Base-by-base conservation (phyloP, 495 filamentous ascomycete genomes). In the Penicillium atrosanguineum region DNA sequence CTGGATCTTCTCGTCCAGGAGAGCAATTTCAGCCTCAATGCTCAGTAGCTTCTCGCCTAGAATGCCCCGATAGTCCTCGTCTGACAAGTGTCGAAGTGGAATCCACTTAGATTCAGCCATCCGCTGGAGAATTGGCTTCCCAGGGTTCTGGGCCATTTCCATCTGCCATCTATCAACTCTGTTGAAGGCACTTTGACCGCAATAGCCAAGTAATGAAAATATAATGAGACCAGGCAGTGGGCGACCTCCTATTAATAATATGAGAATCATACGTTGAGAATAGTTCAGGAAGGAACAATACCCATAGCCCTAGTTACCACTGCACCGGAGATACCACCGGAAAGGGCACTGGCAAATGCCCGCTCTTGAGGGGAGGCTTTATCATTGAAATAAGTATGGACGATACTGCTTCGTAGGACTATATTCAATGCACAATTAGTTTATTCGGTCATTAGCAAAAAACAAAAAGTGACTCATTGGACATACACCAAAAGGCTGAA, bases 1-100 rank as follows among this genome's bases (percentile, higher is more conserved):
- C 23, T 81, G 83, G 50, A 98, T 91, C 52, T 82, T 85, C 37
- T 97, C 93, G 60, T 97, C 90, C 11, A 96, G 68, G 29, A 97
- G 59, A 0, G 93, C 87, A 58, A 97, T 89, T 52, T 97, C 89
- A 9, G 85, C 90, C 56, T 97, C 85, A 12, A 96, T 71, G 43
- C 80, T 78, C 7, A 98, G 69, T 19, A 95, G 56, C 68, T 87
- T 90, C 64, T 95, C 90, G 60, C 82, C 76, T 36, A 97, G 66
- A 60, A 90, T 88, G 7, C 75, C 71, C 54, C 79, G 81, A 58
- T 96, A 98, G 26, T 96, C 87, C 46, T 87, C 77, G 61, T 96
- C 85, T 0, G 84, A 86, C 19, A 98, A 68, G 12, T 74, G 75
- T 47, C 80, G 90, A 52, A 97, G 68, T 2, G 93, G 94, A 61